These are phyloP conservation scores for Clarireedia homoeocarpa DNA, from an alignment of 2,329 filamentous ascomycete species.

Conservation along the genomic window DNA sequence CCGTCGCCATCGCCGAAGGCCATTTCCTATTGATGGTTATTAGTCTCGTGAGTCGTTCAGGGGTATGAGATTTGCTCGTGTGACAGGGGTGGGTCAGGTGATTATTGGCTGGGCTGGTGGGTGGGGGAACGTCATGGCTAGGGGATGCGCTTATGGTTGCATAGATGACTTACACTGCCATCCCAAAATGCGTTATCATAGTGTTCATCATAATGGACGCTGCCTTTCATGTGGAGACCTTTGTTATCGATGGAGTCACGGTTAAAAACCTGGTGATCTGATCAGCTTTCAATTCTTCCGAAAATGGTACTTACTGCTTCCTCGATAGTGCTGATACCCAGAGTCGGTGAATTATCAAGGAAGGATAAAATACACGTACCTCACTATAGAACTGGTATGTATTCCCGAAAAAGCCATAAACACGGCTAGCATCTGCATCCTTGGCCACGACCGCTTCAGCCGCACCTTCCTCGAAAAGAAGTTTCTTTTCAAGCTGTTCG, in stretches of 20 bases:
- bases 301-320: not conserved
- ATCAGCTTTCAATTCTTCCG: not conserved
- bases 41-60: not conserved
- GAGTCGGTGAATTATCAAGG: not conserved
- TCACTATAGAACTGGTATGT: constrained; percentile 44
- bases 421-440: constrained; percentile 37
- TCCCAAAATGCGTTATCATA: constrained; percentile 45
- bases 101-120: not conserved
- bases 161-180: constrained; percentile 2
- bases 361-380: not conserved
- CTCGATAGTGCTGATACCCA: too few species aligned
- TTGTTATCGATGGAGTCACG: constrained; percentile 46
- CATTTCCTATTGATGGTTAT: constrained; percentile 38
- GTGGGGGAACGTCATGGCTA: too few species aligned
- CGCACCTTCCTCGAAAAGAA: constrained; percentile 11
- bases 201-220: constrained; percentile 38
- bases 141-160: too few species aligned
- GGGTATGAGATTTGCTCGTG: not conserved
- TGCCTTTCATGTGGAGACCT: constrained; percentile 41
- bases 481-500: constrained; percentile 10
- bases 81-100: not conserved
- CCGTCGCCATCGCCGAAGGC: constrained; percentile 47
- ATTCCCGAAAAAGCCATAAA: constrained; percentile 41
- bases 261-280: constrained; percentile 31
- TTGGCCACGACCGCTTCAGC: not conserved